Evolutionary conservation across 1,284 basidiomycete genomes (phyloP), one percentile per base, ranked within the genome.

Genomic region (Lignosus rhinocerotis): DNA sequence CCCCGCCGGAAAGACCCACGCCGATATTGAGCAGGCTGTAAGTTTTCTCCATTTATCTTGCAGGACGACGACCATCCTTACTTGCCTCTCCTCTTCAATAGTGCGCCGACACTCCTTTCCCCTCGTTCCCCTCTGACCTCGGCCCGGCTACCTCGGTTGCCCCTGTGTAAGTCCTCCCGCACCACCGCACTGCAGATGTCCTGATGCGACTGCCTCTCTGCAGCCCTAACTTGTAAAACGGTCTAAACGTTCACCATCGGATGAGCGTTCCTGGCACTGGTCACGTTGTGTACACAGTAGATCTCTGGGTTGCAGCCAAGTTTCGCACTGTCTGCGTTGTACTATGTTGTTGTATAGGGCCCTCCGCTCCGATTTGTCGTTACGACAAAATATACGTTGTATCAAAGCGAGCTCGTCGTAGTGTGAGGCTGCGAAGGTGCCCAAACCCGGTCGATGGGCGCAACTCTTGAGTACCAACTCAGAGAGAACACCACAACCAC

Each of bases 31-130:
- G 43, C 21, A 25, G 19, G 43, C 43, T 39, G 36, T 39, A 5
- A 44, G 42, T 44, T 14, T 11, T 14, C 10, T 1, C 9, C 11
- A 10, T 44, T 14, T 17, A 6, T 25, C 17, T 7, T 14, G 7
- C 33, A 21, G 25, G 25, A 25, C 47, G 9, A 9, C 4, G 1
- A 9, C 17, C 6, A n/a, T 9, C 3, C 31, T 47, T 30, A 16
- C 31, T 11, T 31, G 14, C 9, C 30, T n/a, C 3, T 25, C 30
- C 9, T n/a, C 11, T 19, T 8, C 3, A 11, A 1, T n/a, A 49
- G 38, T 51, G 50, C 25, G 50, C 50, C 17, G 50, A 51, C 14
- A 51, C 50, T 30, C 50, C 50, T 3, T 51, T 51, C 50, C 50
- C 50, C 16, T 17, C 50, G 12, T 43, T 51, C 39, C 50, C 50